A percentile compares a stretch with the other conserved stretches of the same genome.
Evolutionary conservation across 1,284 basidiomycete genomes (phyloP).

Genomic region (Apiotrichum veenhuisii): DNA sequence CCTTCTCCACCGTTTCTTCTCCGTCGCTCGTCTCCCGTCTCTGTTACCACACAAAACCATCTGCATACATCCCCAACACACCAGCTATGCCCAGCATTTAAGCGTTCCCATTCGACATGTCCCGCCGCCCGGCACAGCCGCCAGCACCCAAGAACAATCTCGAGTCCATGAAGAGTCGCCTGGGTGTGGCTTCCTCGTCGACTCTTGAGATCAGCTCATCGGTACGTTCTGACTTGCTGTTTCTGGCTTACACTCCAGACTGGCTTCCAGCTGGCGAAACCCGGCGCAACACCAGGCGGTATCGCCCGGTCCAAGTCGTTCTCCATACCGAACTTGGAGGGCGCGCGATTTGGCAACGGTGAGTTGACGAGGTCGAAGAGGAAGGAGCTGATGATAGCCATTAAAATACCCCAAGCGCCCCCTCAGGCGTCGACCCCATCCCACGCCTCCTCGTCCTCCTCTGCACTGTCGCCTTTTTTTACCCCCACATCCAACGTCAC

Average conservation of each 20-base stretch:
- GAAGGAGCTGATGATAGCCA: not conserved
- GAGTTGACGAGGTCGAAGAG: not conserved
- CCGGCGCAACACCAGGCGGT: too few relatives aligned
- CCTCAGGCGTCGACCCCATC: not conserved
- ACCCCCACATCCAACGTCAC: not conserved
- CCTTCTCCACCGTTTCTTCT: too few relatives aligned
- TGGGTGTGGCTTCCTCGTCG: not conserved
- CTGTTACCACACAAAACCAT: too few relatives aligned
- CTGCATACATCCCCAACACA: too few relatives aligned
- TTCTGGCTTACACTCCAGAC: too few relatives aligned
- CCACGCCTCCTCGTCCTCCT: not conserved
- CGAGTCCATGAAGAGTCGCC: not conserved
- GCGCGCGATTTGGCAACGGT: not conserved
- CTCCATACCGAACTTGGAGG: not conserved
- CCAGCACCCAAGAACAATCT: slow-evolving; percentile 6
- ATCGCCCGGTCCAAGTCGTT: not conserved
- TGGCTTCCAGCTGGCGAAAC: slow-evolving; percentile 2
- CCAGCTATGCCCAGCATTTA: too few relatives aligned
- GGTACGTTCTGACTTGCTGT: too few relatives aligned
- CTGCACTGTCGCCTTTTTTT: not conserved
- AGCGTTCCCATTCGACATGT: too few relatives aligned
- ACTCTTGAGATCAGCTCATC: too few relatives aligned
- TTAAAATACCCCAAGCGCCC: not conserved
- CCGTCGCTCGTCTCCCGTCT: too few relatives aligned
- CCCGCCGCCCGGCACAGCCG: not conserved